phyloP scores from a whole-genome alignment of 192 early-diverging fungal species.

The Spizellomyces sp. region DNA sequence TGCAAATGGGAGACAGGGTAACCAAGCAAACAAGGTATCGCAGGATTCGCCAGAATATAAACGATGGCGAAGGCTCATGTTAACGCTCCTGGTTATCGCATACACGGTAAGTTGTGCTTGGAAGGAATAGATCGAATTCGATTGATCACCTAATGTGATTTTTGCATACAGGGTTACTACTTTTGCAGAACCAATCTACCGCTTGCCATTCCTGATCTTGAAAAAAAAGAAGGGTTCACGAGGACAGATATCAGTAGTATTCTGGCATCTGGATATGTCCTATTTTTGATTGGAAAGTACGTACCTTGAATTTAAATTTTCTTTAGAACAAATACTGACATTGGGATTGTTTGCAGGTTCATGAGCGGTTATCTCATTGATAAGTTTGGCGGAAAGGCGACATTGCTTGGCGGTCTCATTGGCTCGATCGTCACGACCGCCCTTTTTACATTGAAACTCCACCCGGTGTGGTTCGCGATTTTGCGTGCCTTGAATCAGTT shows the following conservation, averaged over 20 bases:
- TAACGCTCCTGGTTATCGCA: conserved; percentile 16
- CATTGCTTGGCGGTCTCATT: conserved; percentile 20
- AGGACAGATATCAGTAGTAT: conserved; percentile 7
- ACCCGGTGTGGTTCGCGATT: conserved; percentile 12
- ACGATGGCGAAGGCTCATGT: conserved; percentile 10
- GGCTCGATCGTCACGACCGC: conserved; percentile 24
- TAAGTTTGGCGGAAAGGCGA: conserved; percentile 23
- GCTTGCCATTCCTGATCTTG: conserved; percentile 19
- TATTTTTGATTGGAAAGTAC: conserved; percentile 24
- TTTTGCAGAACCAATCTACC: conserved; percentile 29
- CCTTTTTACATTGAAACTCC: conserved; percentile 9
- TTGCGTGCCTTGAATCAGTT: conserved; percentile 21
- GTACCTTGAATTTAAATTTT: background rate
- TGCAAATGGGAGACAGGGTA: no score
- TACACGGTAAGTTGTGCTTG: conserved; percentile 17
- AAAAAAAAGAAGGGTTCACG: conserved; percentile 17
- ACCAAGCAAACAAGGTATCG: no score
- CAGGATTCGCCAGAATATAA: background rate
- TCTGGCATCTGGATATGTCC: conserved; percentile 19
- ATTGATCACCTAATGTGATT: background rate
- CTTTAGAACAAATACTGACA: background rate
- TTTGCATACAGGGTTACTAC: conserved; percentile 16
- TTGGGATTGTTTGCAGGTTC: conserved; percentile 6
- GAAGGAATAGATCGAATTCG: no score
- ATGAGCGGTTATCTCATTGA: conserved; percentile 17